A percentile compares a stretch with the other conserved stretches of the same genome.
Evolutionary conservation across 371 early-diverging fungal genomes (phyloP).

Genomic region (Mortierella sp.): DNA sequence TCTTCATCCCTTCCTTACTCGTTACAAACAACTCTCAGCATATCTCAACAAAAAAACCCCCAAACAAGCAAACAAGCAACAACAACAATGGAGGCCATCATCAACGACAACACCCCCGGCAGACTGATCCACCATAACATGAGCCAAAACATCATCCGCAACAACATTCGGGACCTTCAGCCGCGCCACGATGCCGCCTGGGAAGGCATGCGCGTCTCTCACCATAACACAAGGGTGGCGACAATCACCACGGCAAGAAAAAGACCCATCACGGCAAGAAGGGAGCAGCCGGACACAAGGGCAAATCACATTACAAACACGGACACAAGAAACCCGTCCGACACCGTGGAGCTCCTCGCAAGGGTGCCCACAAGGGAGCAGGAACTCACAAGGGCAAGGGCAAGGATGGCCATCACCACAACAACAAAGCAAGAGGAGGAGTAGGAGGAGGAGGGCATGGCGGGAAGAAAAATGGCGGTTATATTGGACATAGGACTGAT

Average conservation of each 20-base stretch:
- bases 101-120: not conserved
- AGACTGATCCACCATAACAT: conserved; percentile 1
- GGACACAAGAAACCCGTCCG: not conserved
- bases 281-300: not conserved
- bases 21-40: not conserved
- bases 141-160: not conserved
- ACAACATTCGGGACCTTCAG: conserved; percentile 2
- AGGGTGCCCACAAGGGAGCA: not conserved
- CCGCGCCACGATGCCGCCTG: conserved; percentile 30
- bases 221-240: not conserved
- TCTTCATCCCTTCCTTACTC: not conserved
- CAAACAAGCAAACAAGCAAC: not conserved
- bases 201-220: conserved; percentile 10
- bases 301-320: not conserved
- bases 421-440: not conserved
- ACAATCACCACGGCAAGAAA: not conserved
- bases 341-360: not conserved
- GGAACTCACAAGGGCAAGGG: not conserved
- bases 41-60: not conserved
- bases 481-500: not conserved
- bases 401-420: not conserved
- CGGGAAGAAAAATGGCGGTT: not conserved
- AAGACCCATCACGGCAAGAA: not conserved
- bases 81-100: not conserved
- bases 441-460: not conserved